phyloP scores from a whole-genome alignment of 176 grass and related monocot genomes.

The Triticum urartu region DNA sequence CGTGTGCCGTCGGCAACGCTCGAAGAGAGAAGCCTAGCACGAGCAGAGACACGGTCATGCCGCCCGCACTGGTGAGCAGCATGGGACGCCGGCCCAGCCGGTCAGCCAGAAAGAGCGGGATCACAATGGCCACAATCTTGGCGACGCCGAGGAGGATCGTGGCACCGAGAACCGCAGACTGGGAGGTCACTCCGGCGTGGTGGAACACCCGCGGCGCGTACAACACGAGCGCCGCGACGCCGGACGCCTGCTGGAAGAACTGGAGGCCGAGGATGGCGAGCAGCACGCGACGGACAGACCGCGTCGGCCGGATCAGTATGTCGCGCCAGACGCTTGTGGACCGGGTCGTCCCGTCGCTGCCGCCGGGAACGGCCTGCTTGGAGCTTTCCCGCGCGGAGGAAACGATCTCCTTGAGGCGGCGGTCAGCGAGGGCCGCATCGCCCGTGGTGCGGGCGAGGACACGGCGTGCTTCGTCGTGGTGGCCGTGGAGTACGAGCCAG shows the following conservation, averaged over 20 bases:
- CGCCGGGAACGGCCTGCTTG: background rate
- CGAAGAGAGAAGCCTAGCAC: constrained; percentile 27
- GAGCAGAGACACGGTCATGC: constrained; percentile 47
- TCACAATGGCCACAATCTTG: constrained; percentile 49
- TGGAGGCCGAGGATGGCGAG: constrained; percentile 51
- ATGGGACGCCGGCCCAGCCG: constrained; percentile 58
- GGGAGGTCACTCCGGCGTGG: constrained; percentile 41
- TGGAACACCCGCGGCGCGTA: constrained; percentile 65
- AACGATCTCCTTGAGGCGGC: constrained; percentile 39
- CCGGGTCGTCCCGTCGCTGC: background rate
- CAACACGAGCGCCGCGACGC: constrained; percentile 56
- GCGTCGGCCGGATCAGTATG: constrained; percentile 39
- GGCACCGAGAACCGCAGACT: constrained; percentile 28
- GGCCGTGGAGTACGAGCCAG: constrained; percentile 67
- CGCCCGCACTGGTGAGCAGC: constrained; percentile 52
- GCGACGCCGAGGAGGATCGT: constrained; percentile 47
- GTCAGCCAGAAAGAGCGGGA: constrained; percentile 56
- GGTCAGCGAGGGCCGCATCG: constrained; percentile 20
- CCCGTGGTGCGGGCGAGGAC: constrained; percentile 43
- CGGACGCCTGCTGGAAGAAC: constrained; percentile 73
- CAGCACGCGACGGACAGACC: constrained; percentile 39
- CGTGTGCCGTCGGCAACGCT: background rate
- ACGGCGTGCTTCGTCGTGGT: constrained; percentile 30
- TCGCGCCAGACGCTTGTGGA: constrained; percentile 45
- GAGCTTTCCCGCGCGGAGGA: constrained; percentile 22